phyloP scores from a whole-genome alignment of 768 basidiomycete genomes.

The Naganishia kalamii region DNA sequence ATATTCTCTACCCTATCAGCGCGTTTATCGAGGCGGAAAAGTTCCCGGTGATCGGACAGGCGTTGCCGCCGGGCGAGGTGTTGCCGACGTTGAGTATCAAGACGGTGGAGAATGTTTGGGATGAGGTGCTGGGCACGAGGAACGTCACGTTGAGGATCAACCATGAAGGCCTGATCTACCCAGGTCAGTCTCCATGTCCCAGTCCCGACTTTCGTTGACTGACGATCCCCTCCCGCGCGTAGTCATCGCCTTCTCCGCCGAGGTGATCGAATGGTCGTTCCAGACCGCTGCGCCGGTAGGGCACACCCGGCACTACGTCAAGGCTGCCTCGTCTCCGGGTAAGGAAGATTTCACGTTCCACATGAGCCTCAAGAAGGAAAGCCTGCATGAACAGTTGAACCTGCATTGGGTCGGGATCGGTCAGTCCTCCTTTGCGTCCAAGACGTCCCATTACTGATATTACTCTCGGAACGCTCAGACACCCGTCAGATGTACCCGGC shows the following conservation, averaged over 20 bases:
- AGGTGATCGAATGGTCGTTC: constrained; percentile 77
- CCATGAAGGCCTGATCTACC: constrained; percentile 32
- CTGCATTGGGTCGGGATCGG: constrained; percentile 77
- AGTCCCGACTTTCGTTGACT: background rate
- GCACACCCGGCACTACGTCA: constrained; percentile 75
- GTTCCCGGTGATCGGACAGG: constrained; percentile 53
- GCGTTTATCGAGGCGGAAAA: constrained; percentile 82
- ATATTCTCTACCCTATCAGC: constrained; percentile 49
- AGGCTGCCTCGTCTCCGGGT: constrained; percentile 81
- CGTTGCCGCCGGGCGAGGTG: constrained; percentile 39
- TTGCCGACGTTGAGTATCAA: constrained; percentile 65
- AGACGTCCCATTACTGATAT: background rate
- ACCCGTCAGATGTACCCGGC: constrained; percentile 49
- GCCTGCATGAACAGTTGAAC: constrained; percentile 46
- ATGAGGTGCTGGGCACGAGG: constrained; percentile 51
- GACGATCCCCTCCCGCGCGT: background rate
- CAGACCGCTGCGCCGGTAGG: constrained; percentile 72
- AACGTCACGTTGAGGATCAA: constrained; percentile 30
- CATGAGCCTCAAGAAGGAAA: constrained; percentile 50
- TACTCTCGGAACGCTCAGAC: constrained; percentile 39
- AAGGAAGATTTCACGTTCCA: constrained; percentile 66
- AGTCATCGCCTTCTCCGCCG: constrained; percentile 83
- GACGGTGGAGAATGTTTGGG: constrained; percentile 82
- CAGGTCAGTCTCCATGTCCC: background rate
- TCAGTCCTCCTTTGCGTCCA: constrained; percentile 66